Evolutionary conservation across 306 rosid genomes (phyloP).

Genomic region (Corylus heterophylla): DNA sequence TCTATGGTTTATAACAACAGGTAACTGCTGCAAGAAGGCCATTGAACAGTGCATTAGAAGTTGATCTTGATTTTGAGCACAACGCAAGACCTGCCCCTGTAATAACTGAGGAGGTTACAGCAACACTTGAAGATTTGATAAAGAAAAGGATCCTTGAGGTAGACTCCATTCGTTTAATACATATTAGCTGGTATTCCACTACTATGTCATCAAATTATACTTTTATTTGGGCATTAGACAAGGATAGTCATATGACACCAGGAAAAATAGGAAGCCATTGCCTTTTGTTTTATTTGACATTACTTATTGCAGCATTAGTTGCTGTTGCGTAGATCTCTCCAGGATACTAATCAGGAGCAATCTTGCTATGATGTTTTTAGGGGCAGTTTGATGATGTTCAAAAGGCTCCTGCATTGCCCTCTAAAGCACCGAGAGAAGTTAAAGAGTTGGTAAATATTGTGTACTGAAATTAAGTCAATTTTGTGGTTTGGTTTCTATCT

Average conservation of each 20-base stretch:
- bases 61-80: constrained; percentile 87
- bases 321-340: neutral
- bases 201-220: constrained; percentile 11
- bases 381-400: constrained; percentile 72
- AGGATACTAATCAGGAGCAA: neutral
- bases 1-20: constrained; percentile 41
- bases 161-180: constrained; percentile 29
- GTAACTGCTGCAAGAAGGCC: constrained; percentile 90
- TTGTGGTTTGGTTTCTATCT: constrained; percentile 20
- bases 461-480: constrained; percentile 15
- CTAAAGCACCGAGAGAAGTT: constrained; percentile 65
- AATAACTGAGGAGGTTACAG: constrained; percentile 85
- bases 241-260: neutral
- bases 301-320: neutral
- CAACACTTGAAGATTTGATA: constrained; percentile 78
- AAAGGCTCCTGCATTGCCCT: constrained; percentile 61
- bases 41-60: constrained; percentile 79
- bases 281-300: neutral
- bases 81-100: constrained; percentile 87
- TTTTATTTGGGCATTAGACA: neutral
- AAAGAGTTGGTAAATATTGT: constrained; percentile 70
- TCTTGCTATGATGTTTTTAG: constrained; percentile 41
- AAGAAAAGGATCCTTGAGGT: constrained; percentile 78
- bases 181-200: constrained; percentile 11
- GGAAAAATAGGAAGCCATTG: neutral